Evolutionary conservation across 176 grass and related monocot species (phyloP).

Genomic region (Poa pratensis): DNA sequence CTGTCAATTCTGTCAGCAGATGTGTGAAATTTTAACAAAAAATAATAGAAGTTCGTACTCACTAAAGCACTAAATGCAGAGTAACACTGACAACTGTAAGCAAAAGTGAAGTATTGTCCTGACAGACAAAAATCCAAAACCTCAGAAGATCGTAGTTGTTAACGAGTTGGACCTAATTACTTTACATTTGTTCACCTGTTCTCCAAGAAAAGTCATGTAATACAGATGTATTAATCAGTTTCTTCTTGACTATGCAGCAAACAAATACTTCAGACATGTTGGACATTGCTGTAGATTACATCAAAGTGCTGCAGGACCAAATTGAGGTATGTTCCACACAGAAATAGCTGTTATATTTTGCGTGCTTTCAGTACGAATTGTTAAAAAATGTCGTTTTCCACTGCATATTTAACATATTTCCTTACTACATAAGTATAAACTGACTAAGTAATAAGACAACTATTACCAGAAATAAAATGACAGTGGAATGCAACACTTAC

Average conservation of each 20-base stretch:
- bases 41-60: not conserved
- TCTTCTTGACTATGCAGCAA: constrained; percentile 66
- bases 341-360: not conserved
- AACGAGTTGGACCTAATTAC: not conserved
- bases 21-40: not conserved
- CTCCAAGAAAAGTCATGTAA: not conserved
- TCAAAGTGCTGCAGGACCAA: constrained; percentile 84
- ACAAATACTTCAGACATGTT: constrained; percentile 96
- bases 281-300: constrained; percentile 88
- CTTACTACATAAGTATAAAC: not conserved
- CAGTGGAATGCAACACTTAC: not conserved
- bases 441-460: not conserved
- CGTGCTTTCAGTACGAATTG: not conserved
- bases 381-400: not conserved
- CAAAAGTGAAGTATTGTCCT: not conserved
- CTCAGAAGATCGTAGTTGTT: not conserved
- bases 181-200: not conserved
- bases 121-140: not conserved
- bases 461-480: not conserved
- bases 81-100: not conserved
- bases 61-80: not conserved
- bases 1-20: not conserved
- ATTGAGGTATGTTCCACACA: constrained; percentile 63
- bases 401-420: not conserved
- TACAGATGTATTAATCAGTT: constrained; percentile 2